phyloP scores from a whole-genome alignment of 495 filamentous ascomycete genomes.

The Cercophora sp. region DNA sequence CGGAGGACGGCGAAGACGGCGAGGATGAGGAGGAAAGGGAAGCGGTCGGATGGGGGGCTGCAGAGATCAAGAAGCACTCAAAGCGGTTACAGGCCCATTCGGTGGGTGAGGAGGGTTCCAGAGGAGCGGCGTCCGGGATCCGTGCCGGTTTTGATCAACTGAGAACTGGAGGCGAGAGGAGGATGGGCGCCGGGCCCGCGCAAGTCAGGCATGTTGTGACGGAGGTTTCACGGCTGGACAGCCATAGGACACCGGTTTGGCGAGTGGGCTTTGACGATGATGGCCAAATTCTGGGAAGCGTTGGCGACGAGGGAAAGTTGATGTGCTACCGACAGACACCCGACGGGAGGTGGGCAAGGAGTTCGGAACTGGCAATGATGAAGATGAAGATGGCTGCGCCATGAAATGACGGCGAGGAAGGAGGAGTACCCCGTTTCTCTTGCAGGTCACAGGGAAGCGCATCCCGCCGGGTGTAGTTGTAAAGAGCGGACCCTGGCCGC shows the following conservation, averaged over 20 bases:
- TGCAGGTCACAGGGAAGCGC: not conserved
- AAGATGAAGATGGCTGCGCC: slow-evolving; percentile 44
- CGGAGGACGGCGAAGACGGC: not conserved
- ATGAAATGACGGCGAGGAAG: slow-evolving; percentile 9
- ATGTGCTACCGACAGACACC: slow-evolving; percentile 54
- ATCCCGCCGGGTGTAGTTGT: not conserved
- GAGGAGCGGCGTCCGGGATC: slow-evolving; percentile 45
- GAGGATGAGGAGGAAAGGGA: slow-evolving; percentile 26
- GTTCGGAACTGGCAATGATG: slow-evolving; percentile 50
- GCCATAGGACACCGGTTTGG: slow-evolving; percentile 56
- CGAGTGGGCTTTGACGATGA: slow-evolving; percentile 58
- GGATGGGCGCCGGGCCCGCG: slow-evolving; percentile 33
- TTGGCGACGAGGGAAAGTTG: slow-evolving; percentile 59
- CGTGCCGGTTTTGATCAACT: slow-evolving; percentile 57
- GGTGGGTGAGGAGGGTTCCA: slow-evolving; percentile 17
- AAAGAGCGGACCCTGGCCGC: not conserved
- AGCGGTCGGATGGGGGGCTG: slow-evolving; percentile 29
- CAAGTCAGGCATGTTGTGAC: slow-evolving; percentile 45
- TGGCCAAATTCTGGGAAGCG: slow-evolving; percentile 55
- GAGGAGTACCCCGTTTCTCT: not conserved
- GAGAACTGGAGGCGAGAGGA: slow-evolving; percentile 32
- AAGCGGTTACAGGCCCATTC: slow-evolving; percentile 16
- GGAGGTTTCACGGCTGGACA: slow-evolving; percentile 50
- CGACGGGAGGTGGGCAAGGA: slow-evolving; percentile 52
- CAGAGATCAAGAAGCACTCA: slow-evolving; percentile 27